These are phyloP conservation scores for Populus hybrid DNA, from an alignment of 441 rosid species.

Conservation along the genomic window DNA sequence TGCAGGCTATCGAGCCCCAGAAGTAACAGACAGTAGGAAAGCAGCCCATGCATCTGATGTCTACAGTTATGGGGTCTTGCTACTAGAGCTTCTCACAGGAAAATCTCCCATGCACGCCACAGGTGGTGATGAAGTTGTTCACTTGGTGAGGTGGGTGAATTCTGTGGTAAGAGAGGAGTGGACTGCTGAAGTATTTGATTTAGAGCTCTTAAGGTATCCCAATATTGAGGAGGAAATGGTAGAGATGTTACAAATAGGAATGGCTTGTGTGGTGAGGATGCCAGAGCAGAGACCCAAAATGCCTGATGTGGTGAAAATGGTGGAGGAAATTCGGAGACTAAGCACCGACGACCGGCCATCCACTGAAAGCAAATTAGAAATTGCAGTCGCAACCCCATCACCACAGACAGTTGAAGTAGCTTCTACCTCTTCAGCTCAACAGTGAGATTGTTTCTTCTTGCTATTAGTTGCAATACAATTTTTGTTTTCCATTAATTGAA, in stretches of 20 bases:
- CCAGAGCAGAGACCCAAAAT: conserved; percentile 80
- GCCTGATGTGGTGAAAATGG: conserved; percentile 59
- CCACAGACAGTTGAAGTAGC: conserved; percentile 41
- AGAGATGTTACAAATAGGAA: conserved; percentile 84
- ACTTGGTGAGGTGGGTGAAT: conserved; percentile 89
- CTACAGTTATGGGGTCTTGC: conserved; percentile 76
- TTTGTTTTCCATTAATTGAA: not conserved
- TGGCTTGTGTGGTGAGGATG: conserved; percentile 68
- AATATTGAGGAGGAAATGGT: conserved; percentile 97
- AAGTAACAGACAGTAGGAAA: conserved; percentile 70
- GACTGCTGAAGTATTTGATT: conserved; percentile 95
- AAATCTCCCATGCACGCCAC: conserved; percentile 49
- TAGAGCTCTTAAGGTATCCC: conserved; percentile 72
- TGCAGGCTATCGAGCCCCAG: conserved; percentile 85
- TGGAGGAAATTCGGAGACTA: conserved; percentile 59
- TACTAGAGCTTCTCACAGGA: conserved; percentile 90
- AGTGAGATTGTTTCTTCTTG: conserved; percentile 20
- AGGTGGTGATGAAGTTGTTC: conserved; percentile 58
- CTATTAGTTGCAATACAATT: not conserved
- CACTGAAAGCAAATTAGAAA: conserved; percentile 46
- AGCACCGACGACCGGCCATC: conserved; percentile 30
- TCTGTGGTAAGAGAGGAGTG: conserved; percentile 96
- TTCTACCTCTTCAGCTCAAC: conserved; percentile 43
- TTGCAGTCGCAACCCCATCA: conserved; percentile 43
- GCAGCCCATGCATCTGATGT: conserved; percentile 69